Percentiles rank a stretch among this genome's conserved stretches.
phyloP scores from a whole-genome alignment of 179 eudicot species.

The Spergularia azorica region DNA sequence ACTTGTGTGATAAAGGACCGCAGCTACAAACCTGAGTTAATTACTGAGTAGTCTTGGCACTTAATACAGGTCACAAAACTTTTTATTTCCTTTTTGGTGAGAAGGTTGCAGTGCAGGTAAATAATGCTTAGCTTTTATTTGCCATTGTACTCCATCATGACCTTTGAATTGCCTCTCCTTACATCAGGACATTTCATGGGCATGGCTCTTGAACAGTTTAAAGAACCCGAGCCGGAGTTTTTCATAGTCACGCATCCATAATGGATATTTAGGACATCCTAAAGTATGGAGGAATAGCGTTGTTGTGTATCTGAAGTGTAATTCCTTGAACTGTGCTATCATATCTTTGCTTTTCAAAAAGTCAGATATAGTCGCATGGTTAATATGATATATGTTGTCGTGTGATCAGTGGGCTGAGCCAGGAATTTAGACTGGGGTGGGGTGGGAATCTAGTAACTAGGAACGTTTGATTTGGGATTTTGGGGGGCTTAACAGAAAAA shows the following conservation, averaged over 20 bases:
- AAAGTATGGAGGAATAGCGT: neutral
- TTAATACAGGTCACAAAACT: neutral
- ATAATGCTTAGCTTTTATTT: neutral
- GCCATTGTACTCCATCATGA: neutral
- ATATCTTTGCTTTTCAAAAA: neutral
- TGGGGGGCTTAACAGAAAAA: too few relatives aligned
- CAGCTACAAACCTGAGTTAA: conserved; percentile 37
- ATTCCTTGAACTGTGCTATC: neutral
- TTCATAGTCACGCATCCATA: too few relatives aligned
- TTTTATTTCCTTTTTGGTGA: neutral
- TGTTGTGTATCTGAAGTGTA: neutral
- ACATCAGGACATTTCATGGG: neutral
- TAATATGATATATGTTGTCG: neutral
- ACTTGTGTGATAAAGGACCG: conserved; percentile 43
- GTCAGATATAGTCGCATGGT: neutral
- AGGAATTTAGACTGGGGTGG: too few relatives aligned
- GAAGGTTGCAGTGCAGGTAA: conserved; percentile 13
- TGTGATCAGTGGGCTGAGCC: neutral
- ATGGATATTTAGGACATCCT: too few relatives aligned
- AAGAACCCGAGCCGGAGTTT: neutral
- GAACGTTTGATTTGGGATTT: too few relatives aligned
- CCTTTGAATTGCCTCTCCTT: neutral
- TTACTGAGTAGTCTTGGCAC: conserved; percentile 23
- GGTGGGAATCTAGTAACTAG: too few relatives aligned
- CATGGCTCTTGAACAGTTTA: conserved; percentile 4